Conservation (phyloP, 306 rosid genomes). For the Vigna hirtella region DNA sequence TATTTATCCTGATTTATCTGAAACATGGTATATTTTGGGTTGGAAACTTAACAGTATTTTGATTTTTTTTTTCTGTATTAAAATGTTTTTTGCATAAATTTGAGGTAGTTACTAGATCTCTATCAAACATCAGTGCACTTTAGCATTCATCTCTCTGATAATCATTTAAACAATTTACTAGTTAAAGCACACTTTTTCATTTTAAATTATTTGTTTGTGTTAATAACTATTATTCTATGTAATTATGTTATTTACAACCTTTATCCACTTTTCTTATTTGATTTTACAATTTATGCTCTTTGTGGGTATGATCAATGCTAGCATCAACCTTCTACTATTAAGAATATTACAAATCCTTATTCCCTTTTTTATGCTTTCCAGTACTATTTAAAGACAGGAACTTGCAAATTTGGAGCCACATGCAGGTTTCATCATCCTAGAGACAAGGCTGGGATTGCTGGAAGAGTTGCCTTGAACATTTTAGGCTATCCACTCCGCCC, state of each 20-base stretch:
- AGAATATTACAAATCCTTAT: slow-evolving; percentile 35
- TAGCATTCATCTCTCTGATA: slow-evolving; percentile 22
- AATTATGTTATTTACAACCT: background rate
- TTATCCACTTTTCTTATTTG: background rate
- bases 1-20: slow-evolving; percentile 6
- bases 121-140: slow-evolving; percentile 15
- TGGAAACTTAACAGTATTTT: slow-evolving; percentile 26
- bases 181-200: background rate
- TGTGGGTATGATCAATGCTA: slow-evolving; percentile 20
- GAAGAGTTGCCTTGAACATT: slow-evolving; percentile 89
- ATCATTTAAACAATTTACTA: slow-evolving; percentile 9
- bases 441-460: slow-evolving; percentile 95
- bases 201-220: background rate
- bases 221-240: slow-evolving; percentile 26
- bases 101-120: slow-evolving; percentile 16
- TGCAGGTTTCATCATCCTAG: slow-evolving; percentile 98
- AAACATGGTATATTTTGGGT: slow-evolving; percentile 3
- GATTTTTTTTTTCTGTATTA: background rate
- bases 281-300: background rate
- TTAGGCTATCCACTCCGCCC: slow-evolving; percentile 97
- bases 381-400: slow-evolving; percentile 95
- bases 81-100: slow-evolving; percentile 13
- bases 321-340: slow-evolving; percentile 9
- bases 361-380: slow-evolving; percentile 55
- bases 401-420: slow-evolving; percentile 98